Evolutionary conservation across 2,329 filamentous ascomycete genomes (phyloP).

Genomic region (Sclerotinia borealis): DNA sequence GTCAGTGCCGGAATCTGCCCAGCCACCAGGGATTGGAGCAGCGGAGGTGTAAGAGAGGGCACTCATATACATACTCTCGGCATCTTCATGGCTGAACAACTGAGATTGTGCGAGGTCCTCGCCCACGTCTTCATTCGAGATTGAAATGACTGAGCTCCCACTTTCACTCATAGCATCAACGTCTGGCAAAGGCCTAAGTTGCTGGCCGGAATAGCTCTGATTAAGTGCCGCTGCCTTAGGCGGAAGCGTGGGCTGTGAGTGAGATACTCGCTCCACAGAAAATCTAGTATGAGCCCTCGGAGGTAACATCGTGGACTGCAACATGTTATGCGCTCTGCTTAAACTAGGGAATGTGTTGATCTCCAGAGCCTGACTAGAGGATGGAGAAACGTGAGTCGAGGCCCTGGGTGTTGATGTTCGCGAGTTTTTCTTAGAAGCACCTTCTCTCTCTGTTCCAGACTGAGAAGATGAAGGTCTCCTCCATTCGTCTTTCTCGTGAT

Average conservation of each 20-base stretch:
- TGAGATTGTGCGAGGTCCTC: constrained; percentile 59
- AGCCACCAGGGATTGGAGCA: constrained; percentile 25
- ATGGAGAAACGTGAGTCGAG: constrained; percentile 33
- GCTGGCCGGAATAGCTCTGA: neutral
- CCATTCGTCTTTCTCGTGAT: constrained; percentile 27
- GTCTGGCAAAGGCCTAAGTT: neutral
- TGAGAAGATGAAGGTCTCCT: constrained; percentile 24
- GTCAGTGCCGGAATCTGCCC: constrained; percentile 21
- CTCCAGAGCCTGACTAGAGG: constrained; percentile 26
- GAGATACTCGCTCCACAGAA: constrained; percentile 27
- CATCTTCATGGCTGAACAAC: constrained; percentile 72
- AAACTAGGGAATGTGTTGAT: neutral
- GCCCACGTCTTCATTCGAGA: constrained; percentile 16
- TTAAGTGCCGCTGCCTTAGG: neutral
- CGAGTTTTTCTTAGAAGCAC: neutral
- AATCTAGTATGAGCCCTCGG: constrained; percentile 22
- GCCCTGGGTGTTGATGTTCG: constrained; percentile 45
- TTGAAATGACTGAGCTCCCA: constrained; percentile 8
- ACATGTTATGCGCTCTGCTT: constrained; percentile 12
- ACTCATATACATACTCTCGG: constrained; percentile 83
- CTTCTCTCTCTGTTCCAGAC: neutral
- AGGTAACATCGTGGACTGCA: constrained; percentile 28
- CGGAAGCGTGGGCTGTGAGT: constrained; percentile 26
- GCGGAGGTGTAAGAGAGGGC: constrained; percentile 47
- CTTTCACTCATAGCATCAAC: constrained; percentile 8